Evolutionary conservation across 2,329 filamentous ascomycete genomes (phyloP).

Genomic region (Myotisia sp.): DNA sequence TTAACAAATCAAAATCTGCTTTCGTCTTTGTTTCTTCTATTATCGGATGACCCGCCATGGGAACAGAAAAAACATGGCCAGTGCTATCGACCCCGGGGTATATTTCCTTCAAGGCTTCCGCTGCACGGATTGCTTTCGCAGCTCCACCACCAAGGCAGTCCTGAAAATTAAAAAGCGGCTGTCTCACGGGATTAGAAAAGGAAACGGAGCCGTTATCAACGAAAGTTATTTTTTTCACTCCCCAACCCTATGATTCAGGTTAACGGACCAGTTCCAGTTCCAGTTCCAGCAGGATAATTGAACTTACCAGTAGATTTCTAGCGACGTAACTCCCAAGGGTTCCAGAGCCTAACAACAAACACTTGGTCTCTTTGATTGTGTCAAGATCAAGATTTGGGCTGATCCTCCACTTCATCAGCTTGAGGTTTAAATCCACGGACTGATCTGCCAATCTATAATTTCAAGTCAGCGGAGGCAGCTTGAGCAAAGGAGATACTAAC

Average conservation of each 20-base stretch:
- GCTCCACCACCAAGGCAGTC: slow-evolving; percentile 78
- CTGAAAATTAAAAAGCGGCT: slow-evolving; percentile 79
- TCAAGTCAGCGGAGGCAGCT: too few relatives aligned
- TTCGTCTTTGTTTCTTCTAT: slow-evolving; percentile 55
- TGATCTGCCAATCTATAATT: slow-evolving; percentile 69
- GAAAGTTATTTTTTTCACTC: slow-evolving; percentile 87
- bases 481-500: too few relatives aligned
- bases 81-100: slow-evolving; percentile 77
- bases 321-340: slow-evolving; percentile 91
- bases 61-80: slow-evolving; percentile 72
- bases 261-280: not conserved
- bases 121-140: slow-evolving; percentile 67
- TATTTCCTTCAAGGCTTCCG: slow-evolving; percentile 66
- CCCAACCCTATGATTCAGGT: slow-evolving; percentile 52
- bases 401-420: slow-evolving; percentile 98
- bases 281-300: not conserved
- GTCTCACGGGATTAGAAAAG: slow-evolving; percentile 90
- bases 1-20: slow-evolving; percentile 60
- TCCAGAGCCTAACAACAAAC: slow-evolving; percentile 78
- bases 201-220: slow-evolving; percentile 88
- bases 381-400: slow-evolving; percentile 79
- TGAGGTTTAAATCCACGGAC: slow-evolving; percentile 88
- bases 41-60: slow-evolving; percentile 89
- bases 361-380: slow-evolving; percentile 75
- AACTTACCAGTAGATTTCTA: slow-evolving; percentile 56